These are phyloP conservation scores for Suhomyces sp. DNA, from an alignment of 805 yeast species.

Conservation along the genomic window DNA sequence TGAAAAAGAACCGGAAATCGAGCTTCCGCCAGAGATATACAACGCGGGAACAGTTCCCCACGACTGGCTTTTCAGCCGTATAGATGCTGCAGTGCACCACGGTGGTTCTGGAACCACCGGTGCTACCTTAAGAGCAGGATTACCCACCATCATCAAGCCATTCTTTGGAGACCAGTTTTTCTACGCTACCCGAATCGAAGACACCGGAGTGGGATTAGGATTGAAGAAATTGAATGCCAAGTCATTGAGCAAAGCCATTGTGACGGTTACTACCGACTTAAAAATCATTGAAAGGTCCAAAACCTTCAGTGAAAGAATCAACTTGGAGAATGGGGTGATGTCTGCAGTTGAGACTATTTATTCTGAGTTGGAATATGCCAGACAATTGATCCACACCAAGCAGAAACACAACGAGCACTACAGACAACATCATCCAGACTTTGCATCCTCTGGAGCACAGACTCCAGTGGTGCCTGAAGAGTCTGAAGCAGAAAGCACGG, in stretches of 20 bases:
- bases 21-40: slow-evolving; percentile 64
- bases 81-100: slow-evolving; percentile 95
- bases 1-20: slow-evolving; percentile 30
- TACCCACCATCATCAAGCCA: slow-evolving; percentile 89
- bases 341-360: slow-evolving; percentile 78
- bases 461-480: slow-evolving; percentile 25
- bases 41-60: slow-evolving; percentile 79
- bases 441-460: slow-evolving; percentile 22
- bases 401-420: slow-evolving; percentile 31
- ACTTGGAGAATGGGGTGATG: slow-evolving; percentile 75
- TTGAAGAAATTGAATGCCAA: slow-evolving; percentile 65
- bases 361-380: slow-evolving; percentile 73
- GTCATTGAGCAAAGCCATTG: slow-evolving; percentile 64
- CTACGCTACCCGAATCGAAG: slow-evolving; percentile 84
- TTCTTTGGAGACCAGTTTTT: slow-evolving; percentile 96
- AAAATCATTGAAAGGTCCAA: slow-evolving; percentile 68
- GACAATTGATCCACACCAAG: slow-evolving; percentile 50
- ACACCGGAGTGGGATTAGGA: slow-evolving; percentile 78
- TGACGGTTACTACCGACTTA: slow-evolving; percentile 62
- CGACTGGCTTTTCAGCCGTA: slow-evolving; percentile 86
- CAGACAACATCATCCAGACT: slow-evolving; percentile 16
- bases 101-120: slow-evolving; percentile 98
- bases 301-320: slow-evolving; percentile 58
- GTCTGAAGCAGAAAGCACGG: slow-evolving; percentile 12
- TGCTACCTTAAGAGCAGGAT: slow-evolving; percentile 79